A percentile compares a stretch with the other conserved stretches of the same genome.
Conservation (phyloP, 2,329 filamentous ascomycete genomes). For the Penicillium vulpinum region DNA sequence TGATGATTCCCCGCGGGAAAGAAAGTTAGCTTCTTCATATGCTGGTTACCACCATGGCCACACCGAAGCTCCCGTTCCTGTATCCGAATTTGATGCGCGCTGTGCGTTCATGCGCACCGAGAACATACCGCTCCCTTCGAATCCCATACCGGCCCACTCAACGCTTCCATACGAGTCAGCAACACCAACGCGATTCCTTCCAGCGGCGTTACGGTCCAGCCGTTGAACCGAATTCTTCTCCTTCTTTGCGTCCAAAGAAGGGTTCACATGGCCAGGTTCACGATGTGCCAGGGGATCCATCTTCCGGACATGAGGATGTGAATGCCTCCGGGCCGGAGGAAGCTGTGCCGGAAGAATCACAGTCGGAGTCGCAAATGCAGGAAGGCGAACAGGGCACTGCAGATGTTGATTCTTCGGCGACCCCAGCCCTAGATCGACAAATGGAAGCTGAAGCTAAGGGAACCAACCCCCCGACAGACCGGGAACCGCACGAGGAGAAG, state of each 20-base stretch:
- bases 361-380: conserved; percentile 6
- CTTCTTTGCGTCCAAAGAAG: conserved; percentile 36
- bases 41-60: conserved; percentile 54
- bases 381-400: conserved; percentile 11
- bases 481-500: conserved; percentile 26
- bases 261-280: conserved; percentile 18
- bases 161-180: conserved; percentile 40
- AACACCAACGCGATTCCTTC: conserved; percentile 41
- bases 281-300: conserved; percentile 12
- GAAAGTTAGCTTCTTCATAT: conserved; percentile 15
- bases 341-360: conserved; percentile 12
- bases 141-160: conserved; percentile 32
- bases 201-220: conserved; percentile 50
- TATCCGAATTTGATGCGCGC: conserved; percentile 67
- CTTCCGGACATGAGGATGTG: conserved; percentile 4
- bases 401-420: conserved; percentile 12
- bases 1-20: conserved; percentile 21
- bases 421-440: conserved; percentile 12
- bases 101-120: conserved; percentile 51
- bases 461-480: conserved; percentile 14
- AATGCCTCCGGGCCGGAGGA: conserved; percentile 1
- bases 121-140: conserved; percentile 45
- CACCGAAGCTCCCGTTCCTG: conserved; percentile 64
- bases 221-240: conserved; percentile 43
- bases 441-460: conserved; percentile 16